phyloP scores from a whole-genome alignment of 768 basidiomycete genomes.

The Kwoniella shandongensis region DNA sequence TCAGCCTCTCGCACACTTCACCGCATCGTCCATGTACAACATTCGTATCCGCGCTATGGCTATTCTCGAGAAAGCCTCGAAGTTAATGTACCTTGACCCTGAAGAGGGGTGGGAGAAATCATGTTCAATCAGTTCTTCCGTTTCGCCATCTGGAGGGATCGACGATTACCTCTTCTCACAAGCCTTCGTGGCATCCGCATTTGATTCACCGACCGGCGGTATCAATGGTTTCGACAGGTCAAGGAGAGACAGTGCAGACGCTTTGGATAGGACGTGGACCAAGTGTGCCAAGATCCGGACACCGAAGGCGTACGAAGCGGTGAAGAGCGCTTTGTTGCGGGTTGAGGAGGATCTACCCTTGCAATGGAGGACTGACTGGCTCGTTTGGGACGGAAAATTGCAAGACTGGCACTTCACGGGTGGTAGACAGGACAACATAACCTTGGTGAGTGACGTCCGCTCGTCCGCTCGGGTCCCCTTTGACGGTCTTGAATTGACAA shows the following conservation, averaged over 20 bases:
- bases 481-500: background rate
- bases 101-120: constrained; percentile 33
- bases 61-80: constrained; percentile 40
- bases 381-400: constrained; percentile 35
- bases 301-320: constrained; percentile 41
- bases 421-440: constrained; percentile 30
- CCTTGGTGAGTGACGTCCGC: constrained; percentile 29
- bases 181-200: constrained; percentile 9
- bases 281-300: constrained; percentile 33
- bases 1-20: constrained; percentile 22
- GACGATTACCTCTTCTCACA: constrained; percentile 33
- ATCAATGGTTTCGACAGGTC: background rate
- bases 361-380: constrained; percentile 38
- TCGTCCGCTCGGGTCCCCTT: background rate
- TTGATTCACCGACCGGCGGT: background rate
- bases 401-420: constrained; percentile 32
- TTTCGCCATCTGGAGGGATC: constrained; percentile 15
- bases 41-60: constrained; percentile 31
- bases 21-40: constrained; percentile 21
- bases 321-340: constrained; percentile 31
- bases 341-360: constrained; percentile 37
- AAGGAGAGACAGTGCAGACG: background rate
- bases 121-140: background rate
- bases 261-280: constrained; percentile 23
- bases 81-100: constrained; percentile 41